Evolutionary conservation across 768 basidiomycete genomes (phyloP).

Genomic region (Mycena pura): DNA sequence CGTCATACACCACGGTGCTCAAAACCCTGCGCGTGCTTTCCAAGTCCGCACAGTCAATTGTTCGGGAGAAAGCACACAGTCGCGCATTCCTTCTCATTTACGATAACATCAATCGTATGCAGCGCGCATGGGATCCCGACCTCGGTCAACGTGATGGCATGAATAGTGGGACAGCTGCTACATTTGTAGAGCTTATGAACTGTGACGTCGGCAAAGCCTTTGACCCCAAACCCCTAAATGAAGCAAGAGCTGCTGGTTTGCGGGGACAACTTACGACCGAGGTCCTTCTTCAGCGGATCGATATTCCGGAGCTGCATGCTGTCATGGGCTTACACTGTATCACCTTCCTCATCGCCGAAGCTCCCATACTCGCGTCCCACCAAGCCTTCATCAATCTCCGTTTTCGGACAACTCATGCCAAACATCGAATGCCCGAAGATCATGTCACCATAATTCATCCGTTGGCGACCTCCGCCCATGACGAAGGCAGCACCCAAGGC

Average conservation of each 20-base stretch:
- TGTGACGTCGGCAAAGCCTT: conserved; percentile 1
- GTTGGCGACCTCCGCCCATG: not conserved
- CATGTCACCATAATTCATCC: not conserved
- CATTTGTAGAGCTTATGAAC: conserved; percentile 25
- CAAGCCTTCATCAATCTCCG: not conserved
- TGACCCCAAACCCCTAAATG: not conserved
- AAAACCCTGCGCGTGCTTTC: conserved; percentile 20
- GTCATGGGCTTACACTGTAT: not conserved
- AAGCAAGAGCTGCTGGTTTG: not conserved
- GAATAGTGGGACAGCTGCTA: conserved; percentile 31
- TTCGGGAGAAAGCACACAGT: conserved; percentile 9
- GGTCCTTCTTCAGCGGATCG: not conserved
- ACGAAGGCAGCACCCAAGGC: not conserved
- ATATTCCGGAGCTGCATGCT: not conserved
- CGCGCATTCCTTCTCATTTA: conserved; percentile 26
- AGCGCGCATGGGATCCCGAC: conserved; percentile 28
- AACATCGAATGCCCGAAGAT: conserved; percentile 2
- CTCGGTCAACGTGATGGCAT: conserved; percentile 25
- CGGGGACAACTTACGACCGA: not conserved
- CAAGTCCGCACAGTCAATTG: conserved; percentile 1
- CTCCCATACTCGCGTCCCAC: not conserved
- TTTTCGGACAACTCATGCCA: not conserved
- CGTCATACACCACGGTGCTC: conserved; percentile 27
- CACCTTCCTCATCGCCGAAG: not conserved
- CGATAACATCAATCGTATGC: conserved; percentile 33